phyloP scores from a whole-genome alignment of 345 rosid species.

The Acer campestre region DNA sequence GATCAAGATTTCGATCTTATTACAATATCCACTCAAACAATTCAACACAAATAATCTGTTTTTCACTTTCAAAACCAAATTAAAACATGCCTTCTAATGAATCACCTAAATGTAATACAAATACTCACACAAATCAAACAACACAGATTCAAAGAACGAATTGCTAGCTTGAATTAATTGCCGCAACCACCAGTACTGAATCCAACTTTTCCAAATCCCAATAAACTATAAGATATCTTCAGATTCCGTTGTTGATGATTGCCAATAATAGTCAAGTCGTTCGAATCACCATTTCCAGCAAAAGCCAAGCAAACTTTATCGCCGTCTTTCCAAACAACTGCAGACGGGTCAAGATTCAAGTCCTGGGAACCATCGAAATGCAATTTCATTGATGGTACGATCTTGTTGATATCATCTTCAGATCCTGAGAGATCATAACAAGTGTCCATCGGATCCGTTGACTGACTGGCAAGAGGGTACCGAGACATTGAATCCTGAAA shows the following conservation, averaged over 20 bases:
- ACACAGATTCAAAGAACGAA: not conserved
- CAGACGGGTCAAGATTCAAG: constrained; percentile 24
- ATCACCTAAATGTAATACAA: too few relatives aligned
- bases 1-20: too few relatives aligned
- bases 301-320: constrained; percentile 34
- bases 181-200: not conserved
- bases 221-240: constrained; percentile 13
- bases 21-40: not conserved
- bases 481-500: constrained; percentile 22
- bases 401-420: not conserved
- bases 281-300: not conserved
- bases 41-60: not conserved
- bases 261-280: constrained; percentile 27
- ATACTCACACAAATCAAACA: not conserved
- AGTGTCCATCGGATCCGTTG: not conserved
- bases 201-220: not conserved
- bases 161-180: not conserved
- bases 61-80: not conserved
- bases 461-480: not conserved
- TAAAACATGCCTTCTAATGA: not conserved
- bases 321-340: constrained; percentile 8
- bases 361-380: constrained; percentile 25
- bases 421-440: constrained; percentile 30
- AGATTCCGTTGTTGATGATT: constrained; percentile 25
- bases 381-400: constrained; percentile 24